A percentile compares a stretch with the other conserved stretches of the same genome.
phyloP scores from a whole-genome alignment of 306 rosid genomes.

The Cyclanthera cordifolia region DNA sequence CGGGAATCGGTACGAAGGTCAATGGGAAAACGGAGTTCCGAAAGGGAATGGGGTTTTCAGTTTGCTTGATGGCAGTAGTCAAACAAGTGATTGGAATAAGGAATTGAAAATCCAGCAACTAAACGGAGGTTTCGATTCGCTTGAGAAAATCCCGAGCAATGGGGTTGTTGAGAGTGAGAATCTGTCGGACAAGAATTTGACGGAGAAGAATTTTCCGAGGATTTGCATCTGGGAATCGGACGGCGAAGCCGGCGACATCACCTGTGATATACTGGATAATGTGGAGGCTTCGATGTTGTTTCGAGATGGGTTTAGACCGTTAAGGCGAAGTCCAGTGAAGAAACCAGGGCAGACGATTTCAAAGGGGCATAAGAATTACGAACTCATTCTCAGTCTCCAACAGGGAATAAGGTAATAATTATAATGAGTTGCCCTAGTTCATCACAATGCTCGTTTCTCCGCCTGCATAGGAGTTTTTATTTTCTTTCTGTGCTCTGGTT shows the following conservation, averaged over 20 bases:
- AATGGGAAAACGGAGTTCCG: slow-evolving; percentile 80
- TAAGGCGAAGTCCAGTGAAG: slow-evolving; percentile 57
- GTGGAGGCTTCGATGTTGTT: slow-evolving; percentile 76
- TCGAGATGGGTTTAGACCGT: slow-evolving; percentile 27
- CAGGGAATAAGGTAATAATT: slow-evolving; percentile 64
- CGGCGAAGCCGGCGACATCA: slow-evolving; percentile 92
- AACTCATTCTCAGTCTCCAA: slow-evolving; percentile 88
- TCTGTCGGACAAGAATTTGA: too few species aligned
- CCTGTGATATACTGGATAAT: slow-evolving; percentile 83
- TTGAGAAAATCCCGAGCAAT: slow-evolving; percentile 21
- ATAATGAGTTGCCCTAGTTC: neutral
- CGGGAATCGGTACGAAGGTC: slow-evolving; percentile 77
- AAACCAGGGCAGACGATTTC: slow-evolving; percentile 70
- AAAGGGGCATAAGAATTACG: slow-evolving; percentile 85
- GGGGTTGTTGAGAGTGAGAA: slow-evolving; percentile 30
- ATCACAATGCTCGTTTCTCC: neutral
- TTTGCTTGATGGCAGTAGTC: slow-evolving; percentile 75
- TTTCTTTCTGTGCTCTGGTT: neutral
- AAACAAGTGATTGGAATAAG: slow-evolving; percentile 58
- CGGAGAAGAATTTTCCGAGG: slow-evolving; percentile 53
- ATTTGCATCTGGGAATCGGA: slow-evolving; percentile 95
- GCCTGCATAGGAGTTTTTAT: neutral
- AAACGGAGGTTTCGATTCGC: slow-evolving; percentile 48
- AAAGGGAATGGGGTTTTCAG: slow-evolving; percentile 70
- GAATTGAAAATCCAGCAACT: slow-evolving; percentile 46